Percentiles rank a stretch among this genome's conserved stretches.
These are phyloP conservation scores for Sclerotinia minor DNA, from an alignment of 2,329 filamentous ascomycete genomes.

Conservation along the genomic window DNA sequence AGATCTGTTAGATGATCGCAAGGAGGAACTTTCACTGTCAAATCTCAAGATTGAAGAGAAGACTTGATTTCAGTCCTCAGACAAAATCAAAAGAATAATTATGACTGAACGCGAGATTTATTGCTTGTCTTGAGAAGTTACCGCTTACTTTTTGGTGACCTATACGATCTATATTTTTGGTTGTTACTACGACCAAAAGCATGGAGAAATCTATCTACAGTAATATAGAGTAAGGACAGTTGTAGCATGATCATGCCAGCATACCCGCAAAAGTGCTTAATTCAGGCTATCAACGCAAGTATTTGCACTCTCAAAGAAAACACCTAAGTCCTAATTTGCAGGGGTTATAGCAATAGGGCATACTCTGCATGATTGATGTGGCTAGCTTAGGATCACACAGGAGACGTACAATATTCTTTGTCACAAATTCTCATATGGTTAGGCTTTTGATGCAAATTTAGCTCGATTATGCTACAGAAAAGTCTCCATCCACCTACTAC, in stretches of 20 bases:
- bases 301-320: neutral
- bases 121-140: neutral
- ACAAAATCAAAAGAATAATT: slow-evolving; percentile 5
- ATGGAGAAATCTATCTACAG: neutral
- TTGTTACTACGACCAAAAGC: neutral
- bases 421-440: neutral
- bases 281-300: neutral
- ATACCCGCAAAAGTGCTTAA: neutral
- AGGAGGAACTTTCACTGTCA: slow-evolving; percentile 29
- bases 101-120: neutral
- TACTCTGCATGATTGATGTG: neutral
- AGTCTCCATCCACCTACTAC: slow-evolving; percentile 30
- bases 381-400: neutral
- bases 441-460: slow-evolving; percentile 9
- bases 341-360: neutral
- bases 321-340: neutral
- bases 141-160: slow-evolving; percentile 6
- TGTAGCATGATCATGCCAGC: neutral
- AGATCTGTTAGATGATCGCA: slow-evolving; percentile 15
- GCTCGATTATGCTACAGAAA: slow-evolving; percentile 38
- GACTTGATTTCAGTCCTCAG: slow-evolving; percentile 33
- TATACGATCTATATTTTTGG: neutral
- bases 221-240: neutral
- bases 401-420: neutral
- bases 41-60: slow-evolving; percentile 37